These are phyloP conservation scores for Kandelia obovata DNA, from an alignment of 345 rosid species.

Conservation along the genomic window DNA sequence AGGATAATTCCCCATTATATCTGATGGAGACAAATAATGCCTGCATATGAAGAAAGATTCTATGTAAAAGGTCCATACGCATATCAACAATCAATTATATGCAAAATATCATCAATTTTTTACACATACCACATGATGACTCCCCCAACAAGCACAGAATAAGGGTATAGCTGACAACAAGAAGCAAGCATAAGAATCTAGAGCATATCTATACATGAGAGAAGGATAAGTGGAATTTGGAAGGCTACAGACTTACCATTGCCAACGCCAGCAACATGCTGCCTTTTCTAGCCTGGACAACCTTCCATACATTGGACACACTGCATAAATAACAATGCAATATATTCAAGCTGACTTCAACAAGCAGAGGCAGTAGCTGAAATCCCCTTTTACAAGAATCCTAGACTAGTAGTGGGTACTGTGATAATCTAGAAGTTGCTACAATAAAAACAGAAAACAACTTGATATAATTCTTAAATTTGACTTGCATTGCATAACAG, in stretches of 20 bases:
- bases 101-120: conserved; percentile 3
- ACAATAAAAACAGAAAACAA: too few relatives aligned
- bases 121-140: conserved; percentile 70
- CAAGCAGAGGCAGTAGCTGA: not conserved
- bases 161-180: conserved; percentile 72
- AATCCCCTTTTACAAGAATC: too few relatives aligned
- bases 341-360: conserved; percentile 12
- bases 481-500: too few relatives aligned
- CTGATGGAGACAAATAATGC: conserved; percentile 82
- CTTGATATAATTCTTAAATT: too few relatives aligned
- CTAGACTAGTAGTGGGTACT: too few relatives aligned
- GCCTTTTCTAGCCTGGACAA: conserved; percentile 79
- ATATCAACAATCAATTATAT: not conserved
- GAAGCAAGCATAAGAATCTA: conserved; percentile 17
- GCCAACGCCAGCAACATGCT: conserved; percentile 86
- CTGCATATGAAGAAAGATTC: conserved; percentile 32
- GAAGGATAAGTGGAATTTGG: not conserved
- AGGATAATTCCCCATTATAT: conserved; percentile 71
- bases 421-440: too few relatives aligned
- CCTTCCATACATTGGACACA: conserved; percentile 63
- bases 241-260: conserved; percentile 52
- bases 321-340: conserved; percentile 40
- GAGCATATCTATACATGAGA: not conserved
- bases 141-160: conserved; percentile 66
- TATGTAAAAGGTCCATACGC: conserved; percentile 2